Conservation (phyloP, 1,284 basidiomycete species). For the Papiliotrema fonsecae region DNA sequence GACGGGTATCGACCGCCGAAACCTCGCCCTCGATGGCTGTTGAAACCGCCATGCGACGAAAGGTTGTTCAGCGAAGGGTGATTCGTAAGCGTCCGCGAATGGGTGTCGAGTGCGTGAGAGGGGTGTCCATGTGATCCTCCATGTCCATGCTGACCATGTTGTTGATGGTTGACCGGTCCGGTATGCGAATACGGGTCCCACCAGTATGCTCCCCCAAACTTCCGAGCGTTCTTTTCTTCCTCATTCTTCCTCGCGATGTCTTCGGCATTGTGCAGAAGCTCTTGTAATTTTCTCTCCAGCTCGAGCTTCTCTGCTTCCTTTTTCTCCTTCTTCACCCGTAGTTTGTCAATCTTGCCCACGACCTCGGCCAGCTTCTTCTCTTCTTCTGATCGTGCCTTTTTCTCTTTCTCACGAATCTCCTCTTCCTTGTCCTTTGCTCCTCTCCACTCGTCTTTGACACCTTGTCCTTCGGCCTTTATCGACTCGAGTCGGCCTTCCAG, state of each 20-base stretch:
- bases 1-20: slow-evolving; percentile 36
- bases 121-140: background rate
- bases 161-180: slow-evolving; percentile 9
- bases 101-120: background rate
- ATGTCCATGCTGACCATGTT: slow-evolving; percentile 11
- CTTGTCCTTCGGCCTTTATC: slow-evolving; percentile 26
- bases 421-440: slow-evolving; percentile 34
- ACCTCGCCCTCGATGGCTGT: slow-evolving; percentile 30
- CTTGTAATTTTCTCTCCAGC: slow-evolving; percentile 36
- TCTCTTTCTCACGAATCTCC: slow-evolving; percentile 35
- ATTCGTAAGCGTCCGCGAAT: slow-evolving; percentile 14
- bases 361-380: slow-evolving; percentile 41
- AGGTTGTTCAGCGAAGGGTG: slow-evolving; percentile 30
- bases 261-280: slow-evolving; percentile 35
- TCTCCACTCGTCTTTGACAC: slow-evolving; percentile 28
- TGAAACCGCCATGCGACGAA: slow-evolving; percentile 12
- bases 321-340: slow-evolving; percentile 57
- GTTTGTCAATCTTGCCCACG: slow-evolving; percentile 67
- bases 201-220: background rate
- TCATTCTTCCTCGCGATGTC: slow-evolving; percentile 40
- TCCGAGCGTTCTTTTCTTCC: slow-evolving; percentile 20
- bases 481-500: slow-evolving; percentile 27
- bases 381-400: slow-evolving; percentile 34
- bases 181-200: slow-evolving; percentile 3
- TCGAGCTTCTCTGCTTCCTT: slow-evolving; percentile 40